Evolutionary conservation across 768 basidiomycete genomes (phyloP).

Genomic region (Lentinula boryana): DNA sequence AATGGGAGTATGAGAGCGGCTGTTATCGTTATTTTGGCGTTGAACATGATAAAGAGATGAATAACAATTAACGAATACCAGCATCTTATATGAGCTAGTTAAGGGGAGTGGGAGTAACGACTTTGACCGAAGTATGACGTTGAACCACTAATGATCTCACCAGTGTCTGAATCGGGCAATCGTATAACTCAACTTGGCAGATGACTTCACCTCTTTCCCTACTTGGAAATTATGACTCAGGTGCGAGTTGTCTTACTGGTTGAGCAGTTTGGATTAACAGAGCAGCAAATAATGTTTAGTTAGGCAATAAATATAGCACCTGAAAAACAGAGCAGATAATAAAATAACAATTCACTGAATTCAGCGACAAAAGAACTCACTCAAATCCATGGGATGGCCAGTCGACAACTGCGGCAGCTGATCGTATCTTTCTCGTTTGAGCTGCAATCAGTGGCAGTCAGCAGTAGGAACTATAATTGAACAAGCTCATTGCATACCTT

Average conservation of each 20-base stretch:
- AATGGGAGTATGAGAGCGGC: not conserved
- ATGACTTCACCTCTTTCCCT: not conserved
- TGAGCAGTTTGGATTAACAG: too few species aligned
- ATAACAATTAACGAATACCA: not conserved
- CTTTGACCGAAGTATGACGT: not conserved
- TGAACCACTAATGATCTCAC: not conserved
- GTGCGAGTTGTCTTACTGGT: too few species aligned
- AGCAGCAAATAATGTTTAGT: not conserved
- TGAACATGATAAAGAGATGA: not conserved
- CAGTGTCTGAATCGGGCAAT: not conserved
- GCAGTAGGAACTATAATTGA: not conserved
- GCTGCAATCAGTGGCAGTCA: not conserved
- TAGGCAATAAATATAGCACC: constrained; percentile 2
- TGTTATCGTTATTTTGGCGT: not conserved
- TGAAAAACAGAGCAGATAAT: not conserved
- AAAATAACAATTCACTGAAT: not conserved
- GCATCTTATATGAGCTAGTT: not conserved
- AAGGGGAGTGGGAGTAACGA: not conserved
- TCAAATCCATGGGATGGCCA: constrained; percentile 4
- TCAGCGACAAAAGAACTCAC: not conserved
- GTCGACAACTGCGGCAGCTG: constrained; percentile 1
- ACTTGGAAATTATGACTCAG: not conserved
- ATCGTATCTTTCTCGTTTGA: constrained; percentile 2
- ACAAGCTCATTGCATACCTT: not conserved
- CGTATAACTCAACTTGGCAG: too few species aligned